A percentile compares a stretch with the other conserved stretches of the same genome.
Conservation (phyloP, 352 stramenopile species). For the Pythium sukuiense region DNA sequence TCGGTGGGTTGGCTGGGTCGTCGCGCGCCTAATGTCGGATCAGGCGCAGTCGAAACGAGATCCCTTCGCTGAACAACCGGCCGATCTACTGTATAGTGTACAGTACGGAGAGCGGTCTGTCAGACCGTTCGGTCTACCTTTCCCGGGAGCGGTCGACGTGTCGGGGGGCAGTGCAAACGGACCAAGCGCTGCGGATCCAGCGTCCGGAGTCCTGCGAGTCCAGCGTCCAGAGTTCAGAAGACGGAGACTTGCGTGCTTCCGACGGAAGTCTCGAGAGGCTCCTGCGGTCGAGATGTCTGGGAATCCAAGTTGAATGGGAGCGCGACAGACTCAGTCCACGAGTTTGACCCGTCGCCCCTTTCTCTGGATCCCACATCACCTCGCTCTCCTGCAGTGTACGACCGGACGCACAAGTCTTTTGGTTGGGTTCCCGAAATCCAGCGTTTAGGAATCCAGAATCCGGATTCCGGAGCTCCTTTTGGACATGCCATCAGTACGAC, state of each 20-base stretch:
- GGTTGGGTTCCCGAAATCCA: constrained; percentile 5
- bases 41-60: background rate
- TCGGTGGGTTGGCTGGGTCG: constrained; percentile 1
- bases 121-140: background rate
- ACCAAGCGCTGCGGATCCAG: background rate
- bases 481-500: constrained; percentile 9
- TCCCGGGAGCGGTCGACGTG: background rate
- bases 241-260: background rate
- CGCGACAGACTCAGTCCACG: background rate
- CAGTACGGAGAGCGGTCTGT: background rate
- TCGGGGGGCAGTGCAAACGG: background rate
- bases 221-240: background rate
- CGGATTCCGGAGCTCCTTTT: constrained; percentile 14
- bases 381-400: background rate
- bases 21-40: background rate
- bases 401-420: background rate
- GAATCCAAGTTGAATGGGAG: background rate
- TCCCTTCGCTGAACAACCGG: background rate
- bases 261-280: background rate
- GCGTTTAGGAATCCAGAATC: background rate
- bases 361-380: constrained; percentile 3
- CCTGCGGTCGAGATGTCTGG: background rate
- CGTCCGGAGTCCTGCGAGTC: background rate
- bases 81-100: too few relatives aligned
- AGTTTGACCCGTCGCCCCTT: background rate